Evolutionary conservation across 2,329 filamentous ascomycete species (phyloP), one percentile per base, ranked within the genome.

Genomic region (Pseudopyricularia cyperi): DNA sequence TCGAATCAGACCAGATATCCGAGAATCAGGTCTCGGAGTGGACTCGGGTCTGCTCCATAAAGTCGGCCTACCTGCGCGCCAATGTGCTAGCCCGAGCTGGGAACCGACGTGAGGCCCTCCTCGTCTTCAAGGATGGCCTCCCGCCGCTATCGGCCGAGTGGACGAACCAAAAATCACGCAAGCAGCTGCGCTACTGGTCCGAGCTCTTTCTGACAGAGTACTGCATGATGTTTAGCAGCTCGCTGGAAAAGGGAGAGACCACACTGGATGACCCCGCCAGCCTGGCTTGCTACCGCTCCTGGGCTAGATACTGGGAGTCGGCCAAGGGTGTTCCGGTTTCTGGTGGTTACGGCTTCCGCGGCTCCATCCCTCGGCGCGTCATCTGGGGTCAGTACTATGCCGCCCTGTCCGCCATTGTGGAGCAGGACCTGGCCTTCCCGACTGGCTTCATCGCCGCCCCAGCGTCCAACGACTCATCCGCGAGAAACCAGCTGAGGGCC

Each of bases 361-460:
- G 79, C 19, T 71, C 77, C 9, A 74, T 83, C 17, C 75, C 79
- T 30, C 73, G 85, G 56, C 75, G 85, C 55, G 71, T 80, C 39
- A 81, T 95, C 46, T 96, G 90, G 90, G 82, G 79, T 59, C 80
- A 87, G 56, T 96, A 96, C 65, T 95, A 95, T 63, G 70, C 80
- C 46, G 80, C 85, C 1, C 70, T 96, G 17, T 94, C 89, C 2
- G 74, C 73, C n/a, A 79, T 95, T 34, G 66, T 96, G 7, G 82
- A 84, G 59, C 69, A 80, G 52, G 78, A 81, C 54, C 62, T 87
- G 22, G 71, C 81, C 0, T 87, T 81, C 51, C 73, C 78, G 1
- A 71, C 72, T 0, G 76, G 71, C 4, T 67, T 73, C 55, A 57
- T 70, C 52, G 60, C 65, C 56, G 39, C 39, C 4, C 61, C 67